Conservation (phyloP, 2,329 filamentous ascomycete species). For the Aureobasidium sp. region DNA sequence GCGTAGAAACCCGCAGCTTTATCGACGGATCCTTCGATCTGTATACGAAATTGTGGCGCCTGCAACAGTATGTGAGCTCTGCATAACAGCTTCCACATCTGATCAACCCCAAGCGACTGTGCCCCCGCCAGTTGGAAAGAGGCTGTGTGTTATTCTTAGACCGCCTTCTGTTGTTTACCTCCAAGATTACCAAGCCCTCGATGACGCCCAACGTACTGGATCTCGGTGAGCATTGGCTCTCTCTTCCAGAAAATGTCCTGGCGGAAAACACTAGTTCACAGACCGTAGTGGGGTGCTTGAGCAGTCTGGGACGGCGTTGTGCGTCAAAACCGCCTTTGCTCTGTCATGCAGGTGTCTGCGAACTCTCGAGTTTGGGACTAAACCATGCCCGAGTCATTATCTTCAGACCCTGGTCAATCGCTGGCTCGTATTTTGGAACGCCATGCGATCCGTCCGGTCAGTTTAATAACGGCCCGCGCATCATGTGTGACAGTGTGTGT, state of each 20-base stretch:
- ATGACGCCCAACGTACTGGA: slow-evolving; percentile 5
- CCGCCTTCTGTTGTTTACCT: neutral
- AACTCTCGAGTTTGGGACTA: slow-evolving; percentile 10
- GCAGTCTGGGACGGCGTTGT: neutral
- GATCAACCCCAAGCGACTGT: neutral
- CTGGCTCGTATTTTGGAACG: slow-evolving; percentile 3
- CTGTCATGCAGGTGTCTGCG: slow-evolving; percentile 10
- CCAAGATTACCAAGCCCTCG: slow-evolving; percentile 1
- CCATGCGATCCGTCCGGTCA: slow-evolving; percentile 7
- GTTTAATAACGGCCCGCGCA: slow-evolving; percentile 11
- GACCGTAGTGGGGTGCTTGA: neutral
- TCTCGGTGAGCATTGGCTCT: neutral
- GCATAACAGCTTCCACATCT: neutral
- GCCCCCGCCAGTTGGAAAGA: neutral
- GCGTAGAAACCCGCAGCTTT: neutral
- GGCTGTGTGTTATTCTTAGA: slow-evolving; percentile 10
- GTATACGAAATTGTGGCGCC: neutral
- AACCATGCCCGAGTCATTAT: neutral
- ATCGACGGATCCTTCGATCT: neutral
- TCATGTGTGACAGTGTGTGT: slow-evolving; percentile 13
- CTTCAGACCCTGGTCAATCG: slow-evolving; percentile 1
- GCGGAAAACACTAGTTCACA: neutral
- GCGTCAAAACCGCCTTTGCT: neutral
- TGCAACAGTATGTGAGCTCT: slow-evolving; percentile 1
- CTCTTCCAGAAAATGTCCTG: neutral